phyloP scores from a whole-genome alignment of 441 rosid genomes.

The Bocquillonia castaneifolia region DNA sequence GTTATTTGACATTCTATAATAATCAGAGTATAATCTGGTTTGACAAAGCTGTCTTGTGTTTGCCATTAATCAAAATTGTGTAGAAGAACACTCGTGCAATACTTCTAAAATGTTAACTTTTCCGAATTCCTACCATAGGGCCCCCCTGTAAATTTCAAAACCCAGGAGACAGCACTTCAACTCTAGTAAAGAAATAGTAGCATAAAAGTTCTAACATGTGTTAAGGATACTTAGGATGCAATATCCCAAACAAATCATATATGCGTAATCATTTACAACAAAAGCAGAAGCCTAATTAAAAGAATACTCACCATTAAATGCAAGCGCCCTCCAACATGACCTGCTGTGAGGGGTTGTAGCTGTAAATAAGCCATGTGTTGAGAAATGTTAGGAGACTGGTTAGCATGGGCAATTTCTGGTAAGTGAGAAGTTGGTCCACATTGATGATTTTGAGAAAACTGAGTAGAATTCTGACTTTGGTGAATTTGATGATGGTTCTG shows the following conservation, averaged over 20 bases:
- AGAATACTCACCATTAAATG: slow-evolving; percentile 59
- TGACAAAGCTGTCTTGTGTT: neutral
- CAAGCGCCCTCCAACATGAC: slow-evolving; percentile 61
- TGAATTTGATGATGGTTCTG: slow-evolving; percentile 68
- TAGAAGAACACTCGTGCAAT: too few relatives aligned
- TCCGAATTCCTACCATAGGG: neutral
- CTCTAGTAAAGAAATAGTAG: neutral
- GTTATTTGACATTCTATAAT: too few relatives aligned
- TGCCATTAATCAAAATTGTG: too few relatives aligned
- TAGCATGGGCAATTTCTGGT: slow-evolving; percentile 58
- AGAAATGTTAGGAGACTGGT: slow-evolving; percentile 64
- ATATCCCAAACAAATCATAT: neutral
- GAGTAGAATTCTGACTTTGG: slow-evolving; percentile 54
- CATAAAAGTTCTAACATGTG: neutral
- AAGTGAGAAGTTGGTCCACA: slow-evolving; percentile 51
- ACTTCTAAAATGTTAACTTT: too few relatives aligned
- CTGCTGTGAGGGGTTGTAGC: slow-evolving; percentile 67
- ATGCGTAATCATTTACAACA: neutral
- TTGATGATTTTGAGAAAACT: slow-evolving; percentile 65
- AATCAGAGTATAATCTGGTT: neutral
- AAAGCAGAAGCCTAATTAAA: slow-evolving; percentile 1
- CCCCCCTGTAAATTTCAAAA: too few relatives aligned
- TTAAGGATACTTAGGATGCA: neutral
- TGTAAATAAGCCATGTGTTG: slow-evolving; percentile 86
- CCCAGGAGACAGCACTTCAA: neutral